These are phyloP conservation scores for Phlyctochytrium arcticum DNA, from an alignment of 192 early-diverging fungal genomes.

Conservation along the genomic window DNA sequence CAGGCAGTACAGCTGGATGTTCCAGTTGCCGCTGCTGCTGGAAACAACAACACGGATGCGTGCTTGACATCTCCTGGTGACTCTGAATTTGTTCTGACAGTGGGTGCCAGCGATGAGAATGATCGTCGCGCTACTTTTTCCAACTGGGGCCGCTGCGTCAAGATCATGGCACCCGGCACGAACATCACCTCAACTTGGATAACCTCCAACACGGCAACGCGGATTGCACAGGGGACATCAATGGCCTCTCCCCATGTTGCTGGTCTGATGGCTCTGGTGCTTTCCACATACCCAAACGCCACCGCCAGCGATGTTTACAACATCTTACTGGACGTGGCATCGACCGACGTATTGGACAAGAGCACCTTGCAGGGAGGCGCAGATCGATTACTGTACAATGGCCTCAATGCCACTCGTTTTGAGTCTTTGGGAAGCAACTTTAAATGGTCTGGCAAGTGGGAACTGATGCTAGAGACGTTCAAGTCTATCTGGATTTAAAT, in stretches of 20 bases:
- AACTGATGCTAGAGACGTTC: neutral
- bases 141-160: conserved; percentile 54
- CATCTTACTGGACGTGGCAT: conserved; percentile 9
- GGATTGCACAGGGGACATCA: conserved; percentile 49
- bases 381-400: conserved; percentile 8
- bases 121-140: conserved; percentile 46
- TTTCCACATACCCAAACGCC: conserved; percentile 6
- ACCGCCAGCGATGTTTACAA: conserved; percentile 23
- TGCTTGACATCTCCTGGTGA: conserved; percentile 53
- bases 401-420: conserved; percentile 6
- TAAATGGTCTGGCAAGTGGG: neutral
- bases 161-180: conserved; percentile 59
- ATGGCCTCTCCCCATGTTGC: conserved; percentile 57
- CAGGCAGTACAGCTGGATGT: conserved; percentile 29
- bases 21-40: conserved; percentile 47
- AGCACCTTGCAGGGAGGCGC: neutral
- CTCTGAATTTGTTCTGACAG: conserved; percentile 21
- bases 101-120: conserved; percentile 22
- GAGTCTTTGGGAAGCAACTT: neutral
- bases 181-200: conserved; percentile 37
- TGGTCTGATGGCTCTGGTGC: conserved; percentile 46
- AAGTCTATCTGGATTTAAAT: neutral
- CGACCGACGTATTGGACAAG: neutral
- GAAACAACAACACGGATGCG: conserved; percentile 44
- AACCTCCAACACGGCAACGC: neutral